Conservation (phyloP, 2,329 filamentous ascomycete genomes). For the Hymenoscyphus occultus region DNA sequence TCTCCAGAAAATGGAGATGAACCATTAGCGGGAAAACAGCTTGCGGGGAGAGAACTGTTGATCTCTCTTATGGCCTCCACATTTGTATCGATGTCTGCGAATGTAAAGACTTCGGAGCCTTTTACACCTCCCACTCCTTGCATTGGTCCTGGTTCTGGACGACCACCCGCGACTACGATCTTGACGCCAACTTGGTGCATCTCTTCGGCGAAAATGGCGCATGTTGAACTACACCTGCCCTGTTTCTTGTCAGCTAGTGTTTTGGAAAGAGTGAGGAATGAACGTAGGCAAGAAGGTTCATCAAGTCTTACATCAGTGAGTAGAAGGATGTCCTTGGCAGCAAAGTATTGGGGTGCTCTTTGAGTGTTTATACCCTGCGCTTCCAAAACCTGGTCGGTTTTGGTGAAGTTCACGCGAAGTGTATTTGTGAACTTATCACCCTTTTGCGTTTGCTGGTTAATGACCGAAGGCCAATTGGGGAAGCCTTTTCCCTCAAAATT, state of each 20-base stretch:
- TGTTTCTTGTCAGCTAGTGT: conserved; percentile 46
- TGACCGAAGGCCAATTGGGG: background rate
- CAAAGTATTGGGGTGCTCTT: conserved; percentile 34
- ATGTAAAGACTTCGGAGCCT: conserved; percentile 41
- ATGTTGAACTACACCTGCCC: conserved; percentile 53
- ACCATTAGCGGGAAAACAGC: conserved; percentile 28
- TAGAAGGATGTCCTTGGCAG: conserved; percentile 40
- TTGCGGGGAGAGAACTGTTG: conserved; percentile 8
- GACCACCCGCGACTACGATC: conserved; percentile 51
- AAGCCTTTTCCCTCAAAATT: background rate
- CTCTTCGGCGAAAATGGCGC: conserved; percentile 52
- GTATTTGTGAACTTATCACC: background rate
- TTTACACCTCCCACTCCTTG: conserved; percentile 57
- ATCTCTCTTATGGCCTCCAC: conserved; percentile 27
- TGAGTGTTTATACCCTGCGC: conserved; percentile 11
- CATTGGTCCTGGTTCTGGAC: conserved; percentile 45
- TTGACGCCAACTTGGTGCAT: conserved; percentile 54
- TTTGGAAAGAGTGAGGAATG: conserved; percentile 10
- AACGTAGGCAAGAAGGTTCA: background rate
- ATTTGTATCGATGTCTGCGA: conserved; percentile 27
- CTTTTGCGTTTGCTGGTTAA: background rate
- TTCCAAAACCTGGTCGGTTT: conserved; percentile 17
- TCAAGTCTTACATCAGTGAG: conserved; percentile 48
- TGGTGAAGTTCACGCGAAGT: conserved; percentile 11
- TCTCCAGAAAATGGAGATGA: conserved; percentile 17